Percentiles rank a stretch among this genome's conserved stretches.
Conservation (phyloP, 1,284 basidiomycete species). For the Earliella scabrosa region DNA sequence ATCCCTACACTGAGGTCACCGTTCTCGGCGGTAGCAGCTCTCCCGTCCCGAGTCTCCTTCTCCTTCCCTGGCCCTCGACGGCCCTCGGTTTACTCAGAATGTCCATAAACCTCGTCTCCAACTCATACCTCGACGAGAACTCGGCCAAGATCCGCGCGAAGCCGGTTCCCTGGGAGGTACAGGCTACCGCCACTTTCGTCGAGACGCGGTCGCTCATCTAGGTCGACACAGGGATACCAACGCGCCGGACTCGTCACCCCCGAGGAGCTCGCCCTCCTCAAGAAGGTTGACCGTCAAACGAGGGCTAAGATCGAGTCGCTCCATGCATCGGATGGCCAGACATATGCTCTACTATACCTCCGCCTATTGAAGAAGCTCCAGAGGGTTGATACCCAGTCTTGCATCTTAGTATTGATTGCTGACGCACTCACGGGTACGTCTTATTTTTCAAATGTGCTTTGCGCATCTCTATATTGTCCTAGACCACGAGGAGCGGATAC, state of each 20-base stretch:
- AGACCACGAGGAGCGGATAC: slow-evolving; percentile 83
- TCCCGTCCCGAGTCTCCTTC: background rate
- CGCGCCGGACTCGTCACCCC: slow-evolving; percentile 89
- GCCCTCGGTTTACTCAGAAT: slow-evolving; percentile 39
- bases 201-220: slow-evolving; percentile 36
- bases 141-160: slow-evolving; percentile 89
- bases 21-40: slow-evolving; percentile 13
- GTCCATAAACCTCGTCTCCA: slow-evolving; percentile 87
- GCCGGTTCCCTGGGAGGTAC: slow-evolving; percentile 95
- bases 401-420: slow-evolving; percentile 88
- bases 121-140: slow-evolving; percentile 86
- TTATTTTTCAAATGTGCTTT: background rate
- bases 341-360: slow-evolving; percentile 90
- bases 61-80: slow-evolving; percentile 3
- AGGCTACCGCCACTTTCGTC: slow-evolving; percentile 9
- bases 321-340: slow-evolving; percentile 77
- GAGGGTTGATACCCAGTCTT: slow-evolving; percentile 93
- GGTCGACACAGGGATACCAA: slow-evolving; percentile 77
- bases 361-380: slow-evolving; percentile 92
- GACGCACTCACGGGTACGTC: slow-evolving; percentile 83
- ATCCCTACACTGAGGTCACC: slow-evolving; percentile 21
- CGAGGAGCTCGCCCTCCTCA: slow-evolving; percentile 91
- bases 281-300: slow-evolving; percentile 86
- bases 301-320: slow-evolving; percentile 74
- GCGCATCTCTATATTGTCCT: background rate